Conservation (phyloP, 805 yeast species). For the Zygoascus tannicola region DNA sequence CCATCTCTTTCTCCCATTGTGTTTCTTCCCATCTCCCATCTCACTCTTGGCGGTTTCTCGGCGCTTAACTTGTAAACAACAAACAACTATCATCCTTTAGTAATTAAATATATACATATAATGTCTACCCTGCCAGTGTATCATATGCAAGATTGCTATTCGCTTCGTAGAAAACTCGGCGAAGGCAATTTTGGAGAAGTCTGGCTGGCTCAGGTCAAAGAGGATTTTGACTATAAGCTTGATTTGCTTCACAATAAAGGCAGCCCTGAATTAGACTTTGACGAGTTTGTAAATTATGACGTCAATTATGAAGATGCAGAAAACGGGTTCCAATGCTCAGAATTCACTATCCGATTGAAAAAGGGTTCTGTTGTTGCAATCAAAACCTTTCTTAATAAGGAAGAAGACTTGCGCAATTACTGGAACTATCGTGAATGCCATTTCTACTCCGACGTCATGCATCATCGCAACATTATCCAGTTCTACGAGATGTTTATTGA, state of each 20-base stretch:
- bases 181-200: slow-evolving; percentile 23
- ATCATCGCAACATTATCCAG: slow-evolving; percentile 65
- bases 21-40: no score
- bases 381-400: slow-evolving; percentile 59
- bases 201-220: slow-evolving; percentile 7
- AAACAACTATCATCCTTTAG: no score
- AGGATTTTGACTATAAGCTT: not conserved
- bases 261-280: not conserved
- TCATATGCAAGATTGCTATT: not conserved
- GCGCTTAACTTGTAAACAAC: no score
- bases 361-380: slow-evolving; percentile 49
- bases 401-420: slow-evolving; percentile 46
- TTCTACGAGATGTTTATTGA: slow-evolving; percentile 76
- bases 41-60: no score
- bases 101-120: no score
- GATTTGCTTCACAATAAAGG: not conserved
- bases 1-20: no score
- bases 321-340: not conserved
- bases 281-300: not conserved
- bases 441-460: slow-evolving; percentile 42
- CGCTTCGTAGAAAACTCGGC: slow-evolving; percentile 15
- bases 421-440: slow-evolving; percentile 32
- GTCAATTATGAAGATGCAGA: not conserved
- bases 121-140: not conserved
- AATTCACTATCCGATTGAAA: not conserved